Evolutionary conservation across 2,329 filamentous ascomycete species (phyloP).

Genomic region (Dactylonectria estremocensis): DNA sequence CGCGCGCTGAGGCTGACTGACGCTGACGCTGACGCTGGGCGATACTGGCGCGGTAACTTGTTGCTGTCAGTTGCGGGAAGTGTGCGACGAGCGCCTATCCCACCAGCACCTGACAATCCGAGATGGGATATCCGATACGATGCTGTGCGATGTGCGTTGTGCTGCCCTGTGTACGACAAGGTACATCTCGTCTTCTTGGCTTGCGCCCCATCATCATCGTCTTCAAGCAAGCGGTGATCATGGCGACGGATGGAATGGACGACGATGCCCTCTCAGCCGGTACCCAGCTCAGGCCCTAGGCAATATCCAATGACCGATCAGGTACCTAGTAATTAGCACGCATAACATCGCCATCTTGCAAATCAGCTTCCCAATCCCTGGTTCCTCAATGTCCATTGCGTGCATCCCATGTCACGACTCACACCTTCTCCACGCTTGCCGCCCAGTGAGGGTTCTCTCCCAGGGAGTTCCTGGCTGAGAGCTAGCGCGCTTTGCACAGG

Average conservation of each 20-base stretch:
- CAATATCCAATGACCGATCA: no score
- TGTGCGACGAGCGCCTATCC: conserved; percentile 22
- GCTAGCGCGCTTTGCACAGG: conserved; percentile 33
- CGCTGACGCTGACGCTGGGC: conserved; percentile 40
- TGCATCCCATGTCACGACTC: conserved; percentile 36
- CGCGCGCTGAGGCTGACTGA: conserved; percentile 43
- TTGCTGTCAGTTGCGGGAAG: conserved; percentile 18
- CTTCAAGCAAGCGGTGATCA: conserved; percentile 12
- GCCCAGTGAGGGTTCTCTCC: conserved; percentile 37
- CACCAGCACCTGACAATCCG: conserved; percentile 3
- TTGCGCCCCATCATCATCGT: conserved; percentile 19
- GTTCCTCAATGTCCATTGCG: conserved; percentile 16
- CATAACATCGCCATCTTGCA: conserved; percentile 4
- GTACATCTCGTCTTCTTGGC: conserved; percentile 18
- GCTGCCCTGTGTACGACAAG: conserved; percentile 9
- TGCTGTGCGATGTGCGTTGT: conserved; percentile 22
- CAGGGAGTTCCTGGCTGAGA: conserved; percentile 40
- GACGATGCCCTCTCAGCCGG: neutral
- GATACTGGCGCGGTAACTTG: conserved; percentile 36
- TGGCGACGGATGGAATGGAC: neutral
- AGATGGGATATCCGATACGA: conserved; percentile 22
- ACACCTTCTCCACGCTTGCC: conserved; percentile 44
- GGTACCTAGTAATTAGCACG: conserved; percentile 1
- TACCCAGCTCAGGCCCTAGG: neutral
- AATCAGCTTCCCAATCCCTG: no score